Conservation (phyloP, 2,329 filamentous ascomycete genomes). For the Diaporthe helianthi region DNA sequence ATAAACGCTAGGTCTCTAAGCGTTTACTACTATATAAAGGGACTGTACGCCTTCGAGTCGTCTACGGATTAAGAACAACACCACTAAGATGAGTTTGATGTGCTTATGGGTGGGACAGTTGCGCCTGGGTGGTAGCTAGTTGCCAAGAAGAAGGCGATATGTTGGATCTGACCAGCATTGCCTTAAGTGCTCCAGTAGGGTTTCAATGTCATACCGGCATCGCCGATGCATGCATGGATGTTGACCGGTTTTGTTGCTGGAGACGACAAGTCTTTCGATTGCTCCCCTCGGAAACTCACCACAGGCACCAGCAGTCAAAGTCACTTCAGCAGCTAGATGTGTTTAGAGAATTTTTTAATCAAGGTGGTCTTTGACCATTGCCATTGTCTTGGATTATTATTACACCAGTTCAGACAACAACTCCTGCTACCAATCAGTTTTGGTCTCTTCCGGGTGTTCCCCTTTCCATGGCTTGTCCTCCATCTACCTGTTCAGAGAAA, state of each 20-base stretch:
- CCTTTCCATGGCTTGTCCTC: constrained; percentile 12
- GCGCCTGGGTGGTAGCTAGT: not conserved
- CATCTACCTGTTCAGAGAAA: constrained; percentile 5
- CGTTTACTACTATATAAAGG: no score
- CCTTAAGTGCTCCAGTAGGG: not conserved
- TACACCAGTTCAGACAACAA: constrained; percentile 12
- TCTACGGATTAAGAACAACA: no score
- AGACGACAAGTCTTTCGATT: no score
- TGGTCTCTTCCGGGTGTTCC: not conserved
- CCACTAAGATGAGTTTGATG: no score
- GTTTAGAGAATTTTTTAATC: not conserved
- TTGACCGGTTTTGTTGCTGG: no score
- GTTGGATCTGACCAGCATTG: not conserved
- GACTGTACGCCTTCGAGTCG: no score
- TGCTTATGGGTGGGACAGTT: not conserved
- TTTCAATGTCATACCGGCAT: not conserved
- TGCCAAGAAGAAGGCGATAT: not conserved
- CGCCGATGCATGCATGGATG: no score
- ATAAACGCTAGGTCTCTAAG: no score
- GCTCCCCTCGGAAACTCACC: no score
- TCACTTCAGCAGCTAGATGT: not conserved
- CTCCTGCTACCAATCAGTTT: constrained; percentile 9
- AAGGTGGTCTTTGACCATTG: constrained; percentile 12
- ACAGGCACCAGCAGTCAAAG: not conserved
- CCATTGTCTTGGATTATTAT: constrained; percentile 18